Evolutionary conservation across 768 basidiomycete species (phyloP), one percentile per base, ranked within the genome.

Genomic region (Lactarius indigo): DNA sequence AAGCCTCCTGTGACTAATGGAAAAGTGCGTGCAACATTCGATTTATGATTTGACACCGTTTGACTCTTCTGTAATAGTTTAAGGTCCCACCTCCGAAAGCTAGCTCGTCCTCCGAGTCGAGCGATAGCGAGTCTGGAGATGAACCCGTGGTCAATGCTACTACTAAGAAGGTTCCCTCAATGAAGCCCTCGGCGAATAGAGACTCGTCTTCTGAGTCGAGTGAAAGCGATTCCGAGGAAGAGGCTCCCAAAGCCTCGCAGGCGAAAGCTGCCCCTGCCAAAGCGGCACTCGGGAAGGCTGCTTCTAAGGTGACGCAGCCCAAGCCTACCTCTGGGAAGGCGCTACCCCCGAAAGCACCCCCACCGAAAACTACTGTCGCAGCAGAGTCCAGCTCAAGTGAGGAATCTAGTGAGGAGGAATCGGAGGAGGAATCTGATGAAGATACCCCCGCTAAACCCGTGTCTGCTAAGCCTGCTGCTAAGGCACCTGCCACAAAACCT

Each of bases 321-420:
- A 69, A 50, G 72, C 69, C 62, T 65, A 65, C 71, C 28, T 65
- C 73, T 62, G 57, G 67, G 37, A 74, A 74, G 69, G 66, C 63
- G 13, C 41, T 56, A 33, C 65, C 73, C 30, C 70, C 76, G 20
- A 80, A 82, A 68, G 74, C 76, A n/a, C 73, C 75, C 50, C 71
- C 68, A 31, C 50, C 67, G 28, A 69, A 69, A 52, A 50, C 47
- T 18, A 18, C 58, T 35, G 44, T 41, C 5, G 12, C 28, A n/a
- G 60, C 52, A 58, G 52, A 55, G 41, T 54, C 69, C 58, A 57
- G 60, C 54, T 59, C 69, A 20, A 73, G 69, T 39, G 70, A 71
- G 18, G 69, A 64, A 13, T 65, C 64, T 20, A 60, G 57, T 30
- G 59, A 61, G 35, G 61, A 63, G 20, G 47, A 20, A 7, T 60